Percentiles rank a stretch among this genome's conserved stretches.
phyloP scores from a whole-genome alignment of 169 alveolate genomes.

The Babesia bigemina region DNA sequence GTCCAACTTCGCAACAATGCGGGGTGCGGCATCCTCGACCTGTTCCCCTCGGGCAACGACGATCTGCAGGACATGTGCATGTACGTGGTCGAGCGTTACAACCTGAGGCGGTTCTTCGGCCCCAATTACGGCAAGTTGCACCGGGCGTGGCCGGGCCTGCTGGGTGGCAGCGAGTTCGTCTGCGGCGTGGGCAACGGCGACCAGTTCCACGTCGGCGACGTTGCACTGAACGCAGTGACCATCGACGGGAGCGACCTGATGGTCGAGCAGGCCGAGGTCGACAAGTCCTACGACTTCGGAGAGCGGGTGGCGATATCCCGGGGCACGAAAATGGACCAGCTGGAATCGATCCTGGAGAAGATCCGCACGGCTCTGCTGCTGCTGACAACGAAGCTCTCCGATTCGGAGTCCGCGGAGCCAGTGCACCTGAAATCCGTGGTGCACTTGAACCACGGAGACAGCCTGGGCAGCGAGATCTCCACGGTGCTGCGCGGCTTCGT shows the following conservation, averaged over 20 bases:
- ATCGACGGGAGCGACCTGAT: slow-evolving; percentile 10
- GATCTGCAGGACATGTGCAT: neutral
- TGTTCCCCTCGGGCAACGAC: slow-evolving; percentile 2
- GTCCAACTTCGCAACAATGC: slow-evolving; percentile 1
- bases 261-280: neutral
- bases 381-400: neutral
- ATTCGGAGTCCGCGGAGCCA: neutral
- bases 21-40: slow-evolving; percentile 30
- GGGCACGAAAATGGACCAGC: neutral
- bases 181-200: slow-evolving; percentile 1
- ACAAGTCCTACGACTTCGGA: neutral
- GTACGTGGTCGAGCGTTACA: slow-evolving; percentile 9
- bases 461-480: neutral
- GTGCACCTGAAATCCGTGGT: neutral
- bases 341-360: slow-evolving; percentile 30
- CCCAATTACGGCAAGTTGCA: neutral
- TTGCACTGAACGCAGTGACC: neutral
- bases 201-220: neutral
- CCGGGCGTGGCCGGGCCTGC: slow-evolving; percentile 28
- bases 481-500: slow-evolving; percentile 19
- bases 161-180: slow-evolving; percentile 26
- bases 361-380: slow-evolving; percentile 15
- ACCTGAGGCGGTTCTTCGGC: neutral
- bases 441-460: neutral
- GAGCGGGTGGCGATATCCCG: neutral